Conservation (phyloP, 2,329 filamentous ascomycete genomes). For the Lomentospora prolificans region DNA sequence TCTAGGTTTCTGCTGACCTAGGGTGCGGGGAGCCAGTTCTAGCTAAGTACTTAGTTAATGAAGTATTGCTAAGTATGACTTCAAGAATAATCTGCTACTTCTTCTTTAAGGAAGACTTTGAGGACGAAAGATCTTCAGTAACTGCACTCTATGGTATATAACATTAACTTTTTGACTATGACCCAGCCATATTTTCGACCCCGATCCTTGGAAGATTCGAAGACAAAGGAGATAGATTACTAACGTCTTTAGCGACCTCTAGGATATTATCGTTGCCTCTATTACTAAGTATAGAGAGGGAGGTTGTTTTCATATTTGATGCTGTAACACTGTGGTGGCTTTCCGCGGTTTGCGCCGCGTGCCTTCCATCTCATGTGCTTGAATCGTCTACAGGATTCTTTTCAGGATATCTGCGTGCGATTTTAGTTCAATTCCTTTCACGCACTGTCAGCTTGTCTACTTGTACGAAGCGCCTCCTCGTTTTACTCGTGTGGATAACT, state of each 20-base stretch:
- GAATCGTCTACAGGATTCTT: too few species aligned
- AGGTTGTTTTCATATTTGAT: too few species aligned
- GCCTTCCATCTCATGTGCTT: too few species aligned
- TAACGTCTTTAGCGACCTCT: constrained; percentile 20
- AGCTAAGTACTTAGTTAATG: not conserved
- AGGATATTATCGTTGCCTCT: constrained; percentile 17
- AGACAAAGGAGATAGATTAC: constrained; percentile 12
- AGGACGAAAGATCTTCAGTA: constrained; percentile 20
- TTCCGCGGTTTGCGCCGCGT: too few species aligned
- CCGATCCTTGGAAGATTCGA: constrained; percentile 11
- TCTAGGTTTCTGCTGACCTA: not conserved
- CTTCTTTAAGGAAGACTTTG: constrained; percentile 16
- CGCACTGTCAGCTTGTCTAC: too few species aligned
- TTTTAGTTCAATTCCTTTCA: too few species aligned
- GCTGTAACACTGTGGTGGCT: too few species aligned
- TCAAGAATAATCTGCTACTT: not conserved
- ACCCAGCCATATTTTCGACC: constrained; percentile 15
- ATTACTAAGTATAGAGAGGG: too few species aligned
- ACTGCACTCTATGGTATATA: constrained; percentile 25
- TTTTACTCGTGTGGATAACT: too few species aligned
- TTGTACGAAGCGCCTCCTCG: too few species aligned
- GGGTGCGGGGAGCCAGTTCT: not conserved
- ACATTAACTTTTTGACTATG: constrained; percentile 24
- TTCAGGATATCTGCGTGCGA: too few species aligned
- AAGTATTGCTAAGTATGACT: not conserved